Evolutionary conservation across 2,329 filamentous ascomycete species (phyloP).

Genomic region (Didymellaceae sp.): DNA sequence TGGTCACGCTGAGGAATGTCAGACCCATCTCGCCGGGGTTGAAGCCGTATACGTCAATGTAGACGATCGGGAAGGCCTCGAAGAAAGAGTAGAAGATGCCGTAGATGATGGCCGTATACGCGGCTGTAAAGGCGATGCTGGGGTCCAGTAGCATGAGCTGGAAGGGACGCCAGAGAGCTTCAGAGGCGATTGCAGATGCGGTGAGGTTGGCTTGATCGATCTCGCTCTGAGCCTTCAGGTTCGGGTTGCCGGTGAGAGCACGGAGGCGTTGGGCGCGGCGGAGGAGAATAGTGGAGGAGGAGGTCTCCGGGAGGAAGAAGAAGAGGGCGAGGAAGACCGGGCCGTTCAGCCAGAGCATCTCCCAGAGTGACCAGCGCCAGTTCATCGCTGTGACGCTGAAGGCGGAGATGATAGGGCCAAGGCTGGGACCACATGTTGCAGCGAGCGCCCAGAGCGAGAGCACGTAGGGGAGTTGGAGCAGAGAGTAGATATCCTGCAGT

Average conservation of each 20-base stretch:
- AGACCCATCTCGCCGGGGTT: conserved; percentile 75
- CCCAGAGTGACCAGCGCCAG: conserved; percentile 88
- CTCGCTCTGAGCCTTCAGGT: conserved; percentile 78
- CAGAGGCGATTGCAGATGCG: conserved; percentile 50
- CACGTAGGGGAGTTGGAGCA: conserved; percentile 54
- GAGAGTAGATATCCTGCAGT: conserved; percentile 49
- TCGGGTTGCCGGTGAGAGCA: conserved; percentile 67
- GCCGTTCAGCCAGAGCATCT: conserved; percentile 78
- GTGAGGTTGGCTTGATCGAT: conserved; percentile 65
- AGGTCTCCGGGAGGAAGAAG: conserved; percentile 88
- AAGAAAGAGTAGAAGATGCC: conserved; percentile 79
- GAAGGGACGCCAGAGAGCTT: conserved; percentile 75
- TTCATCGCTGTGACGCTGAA: conserved; percentile 73
- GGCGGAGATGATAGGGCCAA: conserved; percentile 69
- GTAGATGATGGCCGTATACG: conserved; percentile 86
- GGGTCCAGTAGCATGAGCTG: conserved; percentile 83
- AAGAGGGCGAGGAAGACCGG: conserved; percentile 77
- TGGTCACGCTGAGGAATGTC: conserved; percentile 82
- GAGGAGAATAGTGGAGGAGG: conserved; percentile 78
- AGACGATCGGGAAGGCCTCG: conserved; percentile 70
- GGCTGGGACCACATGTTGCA: conserved; percentile 68
- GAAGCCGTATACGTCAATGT: conserved; percentile 78
- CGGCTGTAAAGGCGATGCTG: conserved; percentile 80
- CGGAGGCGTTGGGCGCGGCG: conserved; percentile 74
- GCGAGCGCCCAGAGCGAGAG: conserved; percentile 55